Conservation (phyloP, 805 yeast genomes). For the Tetrapisispora nanseiensis region DNA sequence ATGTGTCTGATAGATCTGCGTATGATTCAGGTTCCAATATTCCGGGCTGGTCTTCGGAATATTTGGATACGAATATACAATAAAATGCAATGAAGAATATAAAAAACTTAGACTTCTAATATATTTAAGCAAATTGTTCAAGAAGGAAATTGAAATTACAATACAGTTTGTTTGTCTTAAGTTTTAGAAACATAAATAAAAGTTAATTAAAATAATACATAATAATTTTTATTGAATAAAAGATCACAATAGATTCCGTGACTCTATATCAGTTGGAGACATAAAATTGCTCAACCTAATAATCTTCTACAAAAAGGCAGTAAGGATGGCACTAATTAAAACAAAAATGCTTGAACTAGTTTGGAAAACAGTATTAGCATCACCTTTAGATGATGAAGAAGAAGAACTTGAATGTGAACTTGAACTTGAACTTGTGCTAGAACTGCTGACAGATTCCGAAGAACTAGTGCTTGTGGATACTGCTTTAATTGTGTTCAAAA, state of each 20-base stretch:
- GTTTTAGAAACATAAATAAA: too few relatives aligned
- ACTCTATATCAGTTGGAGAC: too few relatives aligned
- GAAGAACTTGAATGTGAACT: too few relatives aligned
- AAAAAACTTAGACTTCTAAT: too few relatives aligned
- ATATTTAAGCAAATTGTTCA: too few relatives aligned
- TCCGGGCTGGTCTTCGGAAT: slow-evolving; percentile 78
- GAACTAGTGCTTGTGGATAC: slow-evolving; percentile 11
- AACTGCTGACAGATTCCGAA: slow-evolving; percentile 10
- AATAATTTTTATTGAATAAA: too few relatives aligned
- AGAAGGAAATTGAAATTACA: too few relatives aligned
- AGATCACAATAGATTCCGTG: too few relatives aligned
- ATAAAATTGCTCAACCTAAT: too few relatives aligned
- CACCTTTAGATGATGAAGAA: slow-evolving; percentile 17
- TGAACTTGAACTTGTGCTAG: slow-evolving; percentile 10
- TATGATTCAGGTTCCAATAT: slow-evolving; percentile 82
- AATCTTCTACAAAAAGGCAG: slow-evolving; percentile 28
- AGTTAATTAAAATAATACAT: too few relatives aligned
- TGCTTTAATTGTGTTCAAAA: slow-evolving; percentile 29
- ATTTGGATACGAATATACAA: background rate
- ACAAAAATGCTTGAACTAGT: slow-evolving; percentile 19
- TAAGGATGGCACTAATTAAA: slow-evolving; percentile 23
- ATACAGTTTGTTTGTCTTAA: too few relatives aligned
- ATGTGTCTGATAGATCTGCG: slow-evolving; percentile 54
- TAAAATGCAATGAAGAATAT: background rate
- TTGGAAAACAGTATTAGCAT: slow-evolving; percentile 8